Conservation (phyloP, 2,329 filamentous ascomycete species). For the Tolypocladium capitatum region DNA sequence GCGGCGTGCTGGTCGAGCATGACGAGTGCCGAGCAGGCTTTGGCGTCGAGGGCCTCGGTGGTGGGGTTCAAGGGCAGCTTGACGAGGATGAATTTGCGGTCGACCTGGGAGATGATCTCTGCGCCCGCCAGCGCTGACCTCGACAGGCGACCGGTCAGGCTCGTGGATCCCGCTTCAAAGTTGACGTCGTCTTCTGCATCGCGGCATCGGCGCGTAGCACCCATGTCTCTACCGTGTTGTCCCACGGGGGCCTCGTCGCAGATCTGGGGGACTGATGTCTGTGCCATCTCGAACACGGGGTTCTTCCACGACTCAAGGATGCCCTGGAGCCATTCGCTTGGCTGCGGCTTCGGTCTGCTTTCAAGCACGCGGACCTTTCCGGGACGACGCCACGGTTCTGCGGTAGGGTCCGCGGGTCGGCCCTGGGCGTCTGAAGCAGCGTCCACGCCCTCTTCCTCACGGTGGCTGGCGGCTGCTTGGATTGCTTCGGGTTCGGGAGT, state of each 20-base stretch:
- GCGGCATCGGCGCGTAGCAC: constrained; percentile 2
- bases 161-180: constrained; percentile 16
- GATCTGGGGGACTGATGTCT: constrained; percentile 31
- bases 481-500: not conserved
- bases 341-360: constrained; percentile 4
- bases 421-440: not conserved
- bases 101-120: constrained; percentile 67
- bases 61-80: constrained; percentile 29
- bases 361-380: not conserved
- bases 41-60: not conserved
- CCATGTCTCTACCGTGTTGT: not conserved
- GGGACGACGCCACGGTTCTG: not conserved
- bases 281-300: constrained; percentile 50
- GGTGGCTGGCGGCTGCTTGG: not conserved
- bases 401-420: not conserved
- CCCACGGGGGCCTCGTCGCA: constrained; percentile 8
- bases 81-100: constrained; percentile 75
- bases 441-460: not conserved
- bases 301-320: constrained; percentile 60
- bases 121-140: constrained; percentile 47
- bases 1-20: constrained; percentile 91
- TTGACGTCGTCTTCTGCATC: constrained; percentile 8
- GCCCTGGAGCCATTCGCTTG: constrained; percentile 42
- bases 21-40: constrained; percentile 43
- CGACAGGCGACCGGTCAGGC: constrained; percentile 38